phyloP scores from a whole-genome alignment of 495 filamentous ascomycete species.

The Lentithecium fluviatile region DNA sequence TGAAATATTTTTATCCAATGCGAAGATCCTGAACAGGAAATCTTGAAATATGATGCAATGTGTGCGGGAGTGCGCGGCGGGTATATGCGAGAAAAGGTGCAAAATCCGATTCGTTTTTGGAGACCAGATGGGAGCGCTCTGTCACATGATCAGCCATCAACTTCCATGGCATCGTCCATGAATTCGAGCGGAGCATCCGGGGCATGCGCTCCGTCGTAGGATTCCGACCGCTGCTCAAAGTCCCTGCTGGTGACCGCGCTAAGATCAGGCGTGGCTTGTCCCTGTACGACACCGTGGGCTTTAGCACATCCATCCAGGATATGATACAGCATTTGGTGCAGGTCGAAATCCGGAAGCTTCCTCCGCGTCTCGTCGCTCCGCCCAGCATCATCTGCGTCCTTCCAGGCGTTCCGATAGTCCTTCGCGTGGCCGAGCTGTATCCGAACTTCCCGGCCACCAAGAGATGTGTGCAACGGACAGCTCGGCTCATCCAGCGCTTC shows the following conservation, averaged over 20 bases:
- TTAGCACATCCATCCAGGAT: slow-evolving; percentile 47
- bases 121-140: background rate
- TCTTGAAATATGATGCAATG: background rate
- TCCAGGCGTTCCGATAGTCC: slow-evolving; percentile 67
- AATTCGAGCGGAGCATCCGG: slow-evolving; percentile 51
- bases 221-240: background rate
- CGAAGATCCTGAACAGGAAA: background rate
- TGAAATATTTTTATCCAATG: background rate
- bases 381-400: slow-evolving; percentile 52
- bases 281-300: slow-evolving; percentile 38
- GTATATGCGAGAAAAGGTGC: background rate
- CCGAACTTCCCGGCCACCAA: slow-evolving; percentile 52
- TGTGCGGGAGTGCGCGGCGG: background rate
- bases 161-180: slow-evolving; percentile 67
- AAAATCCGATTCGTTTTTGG: background rate
- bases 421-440: slow-evolving; percentile 58
- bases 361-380: slow-evolving; percentile 41
- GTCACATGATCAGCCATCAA: slow-evolving; percentile 8
- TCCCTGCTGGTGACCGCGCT: slow-evolving; percentile 40
- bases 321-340: slow-evolving; percentile 46
- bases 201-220: slow-evolving; percentile 14
- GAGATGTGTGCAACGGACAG: slow-evolving; percentile 52
- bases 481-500: slow-evolving; percentile 50
- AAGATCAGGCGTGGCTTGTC: background rate
- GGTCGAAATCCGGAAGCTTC: slow-evolving; percentile 54